phyloP scores from a whole-genome alignment of 2,329 filamentous ascomycete species.

The Sporothrix dimorphospora region DNA sequence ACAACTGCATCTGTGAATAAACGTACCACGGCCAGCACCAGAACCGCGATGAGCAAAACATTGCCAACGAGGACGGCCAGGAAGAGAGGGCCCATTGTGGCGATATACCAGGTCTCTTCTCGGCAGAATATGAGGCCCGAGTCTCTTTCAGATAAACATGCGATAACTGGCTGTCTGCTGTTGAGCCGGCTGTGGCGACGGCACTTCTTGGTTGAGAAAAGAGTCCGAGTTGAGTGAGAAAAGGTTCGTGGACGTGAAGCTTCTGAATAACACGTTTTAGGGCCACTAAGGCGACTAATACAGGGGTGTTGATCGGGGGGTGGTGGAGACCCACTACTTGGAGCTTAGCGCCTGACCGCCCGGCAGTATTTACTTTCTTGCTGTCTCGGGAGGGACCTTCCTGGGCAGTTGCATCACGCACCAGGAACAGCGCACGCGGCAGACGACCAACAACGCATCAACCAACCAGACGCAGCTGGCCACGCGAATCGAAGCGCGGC shows the following conservation, averaged over 20 bases:
- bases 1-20: no score
- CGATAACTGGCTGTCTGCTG: background rate
- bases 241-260: background rate
- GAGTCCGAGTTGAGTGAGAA: background rate
- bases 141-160: no score
- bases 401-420: background rate
- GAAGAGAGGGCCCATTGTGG: background rate
- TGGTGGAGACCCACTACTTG: background rate
- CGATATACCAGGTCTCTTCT: background rate
- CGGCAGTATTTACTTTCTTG: constrained; percentile 31
- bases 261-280: constrained; percentile 17
- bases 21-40: background rate
- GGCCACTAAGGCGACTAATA: constrained; percentile 6
- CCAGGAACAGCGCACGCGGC: background rate
- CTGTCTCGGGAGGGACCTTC: background rate
- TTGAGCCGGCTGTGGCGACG: background rate
- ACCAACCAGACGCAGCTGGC: constrained; percentile 3
- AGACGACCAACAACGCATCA: background rate
- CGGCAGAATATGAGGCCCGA: background rate
- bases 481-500: background rate
- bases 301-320: background rate
- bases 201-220: background rate
- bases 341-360: constrained; percentile 32
- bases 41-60: background rate
- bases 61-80: background rate